A percentile compares a stretch with the other conserved stretches of the same genome.
phyloP scores from a whole-genome alignment of 1,284 basidiomycete genomes.

The Papiliotrema flavescens region DNA sequence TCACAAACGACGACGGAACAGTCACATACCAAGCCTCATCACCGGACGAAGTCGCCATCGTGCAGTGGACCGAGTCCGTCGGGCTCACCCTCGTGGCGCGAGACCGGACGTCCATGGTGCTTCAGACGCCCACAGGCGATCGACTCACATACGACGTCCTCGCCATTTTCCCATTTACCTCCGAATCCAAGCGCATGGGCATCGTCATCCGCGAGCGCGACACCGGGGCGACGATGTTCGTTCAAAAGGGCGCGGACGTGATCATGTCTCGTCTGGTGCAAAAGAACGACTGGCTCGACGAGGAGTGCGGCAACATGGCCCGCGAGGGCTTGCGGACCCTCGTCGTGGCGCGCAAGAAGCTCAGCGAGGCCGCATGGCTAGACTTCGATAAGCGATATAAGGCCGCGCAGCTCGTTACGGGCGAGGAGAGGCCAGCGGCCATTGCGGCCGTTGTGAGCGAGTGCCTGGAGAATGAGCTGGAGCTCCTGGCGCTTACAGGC shows the following conservation, averaged over 20 bases:
- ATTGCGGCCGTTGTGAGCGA: conserved; percentile 71
- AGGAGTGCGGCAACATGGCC: conserved; percentile 98
- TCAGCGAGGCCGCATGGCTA: conserved; percentile 66
- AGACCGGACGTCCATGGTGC: conserved; percentile 79
- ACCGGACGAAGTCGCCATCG: conserved; percentile 98
- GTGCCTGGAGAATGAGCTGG: conserved; percentile 81
- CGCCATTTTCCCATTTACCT: conserved; percentile 96
- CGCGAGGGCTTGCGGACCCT: conserved; percentile 91
- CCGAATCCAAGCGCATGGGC: conserved; percentile 98
- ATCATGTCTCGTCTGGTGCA: conserved; percentile 94
- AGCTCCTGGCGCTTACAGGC: conserved; percentile 89
- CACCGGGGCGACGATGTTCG: conserved; percentile 76
- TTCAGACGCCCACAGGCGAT: conserved; percentile 65
- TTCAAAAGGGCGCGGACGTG: conserved; percentile 97
- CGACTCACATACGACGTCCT: conserved; percentile 77
- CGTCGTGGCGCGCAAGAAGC: conserved; percentile 79
- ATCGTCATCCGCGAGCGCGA: conserved; percentile 81
- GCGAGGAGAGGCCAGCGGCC: conserved; percentile 76
- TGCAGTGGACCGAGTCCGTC: conserved; percentile 95
- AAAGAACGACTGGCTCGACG: conserved; percentile 97
- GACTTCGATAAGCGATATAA: conserved; percentile 75
- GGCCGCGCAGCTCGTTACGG: conserved; percentile 64
- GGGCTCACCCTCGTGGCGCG: conserved; percentile 83
- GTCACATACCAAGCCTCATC: conserved; percentile 98
- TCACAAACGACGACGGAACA: conserved; percentile 86